Evolutionary conservation across 2,329 filamentous ascomycete genomes (phyloP).

Genomic region (Fusarium pseudonygamai): DNA sequence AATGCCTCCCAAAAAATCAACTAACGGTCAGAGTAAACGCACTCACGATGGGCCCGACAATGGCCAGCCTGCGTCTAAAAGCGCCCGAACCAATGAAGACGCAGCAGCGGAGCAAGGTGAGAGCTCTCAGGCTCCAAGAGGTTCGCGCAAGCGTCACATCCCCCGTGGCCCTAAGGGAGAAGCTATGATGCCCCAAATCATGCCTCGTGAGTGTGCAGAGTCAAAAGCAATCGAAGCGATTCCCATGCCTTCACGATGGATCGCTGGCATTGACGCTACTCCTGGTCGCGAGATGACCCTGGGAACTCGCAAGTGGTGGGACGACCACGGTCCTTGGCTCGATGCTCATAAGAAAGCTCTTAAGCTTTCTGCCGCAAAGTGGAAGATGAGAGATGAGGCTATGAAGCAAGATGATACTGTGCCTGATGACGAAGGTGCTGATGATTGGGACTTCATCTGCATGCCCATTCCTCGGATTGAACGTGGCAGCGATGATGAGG

Average conservation of each 20-base stretch:
- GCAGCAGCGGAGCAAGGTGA: too few species aligned
- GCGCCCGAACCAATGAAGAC: background rate
- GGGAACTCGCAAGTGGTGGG: constrained; percentile 30
- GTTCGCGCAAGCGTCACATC: background rate
- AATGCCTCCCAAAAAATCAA: constrained; percentile 6
- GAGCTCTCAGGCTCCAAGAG: background rate
- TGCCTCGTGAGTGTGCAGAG: too few species aligned
- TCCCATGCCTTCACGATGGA: too few species aligned
- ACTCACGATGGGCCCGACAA: background rate
- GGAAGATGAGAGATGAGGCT: constrained; percentile 35
- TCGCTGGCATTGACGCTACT: too few species aligned
- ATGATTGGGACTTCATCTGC: constrained; percentile 39
- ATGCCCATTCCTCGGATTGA: background rate
- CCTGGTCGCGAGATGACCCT: background rate
- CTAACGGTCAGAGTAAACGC: background rate
- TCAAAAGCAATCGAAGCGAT: too few species aligned
- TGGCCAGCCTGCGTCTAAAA: background rate
- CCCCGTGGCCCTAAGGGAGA: constrained; percentile 12
- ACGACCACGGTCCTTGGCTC: constrained; percentile 29
- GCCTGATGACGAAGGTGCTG: constrained; percentile 23
- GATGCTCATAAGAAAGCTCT: constrained; percentile 29
- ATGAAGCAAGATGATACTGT: constrained; percentile 15
- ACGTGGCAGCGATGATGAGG: background rate
- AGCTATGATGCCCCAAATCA: constrained; percentile 1
- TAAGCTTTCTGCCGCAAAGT: constrained; percentile 13